Conservation (phyloP, 768 basidiomycete genomes). For the Mycena filopes region DNA sequence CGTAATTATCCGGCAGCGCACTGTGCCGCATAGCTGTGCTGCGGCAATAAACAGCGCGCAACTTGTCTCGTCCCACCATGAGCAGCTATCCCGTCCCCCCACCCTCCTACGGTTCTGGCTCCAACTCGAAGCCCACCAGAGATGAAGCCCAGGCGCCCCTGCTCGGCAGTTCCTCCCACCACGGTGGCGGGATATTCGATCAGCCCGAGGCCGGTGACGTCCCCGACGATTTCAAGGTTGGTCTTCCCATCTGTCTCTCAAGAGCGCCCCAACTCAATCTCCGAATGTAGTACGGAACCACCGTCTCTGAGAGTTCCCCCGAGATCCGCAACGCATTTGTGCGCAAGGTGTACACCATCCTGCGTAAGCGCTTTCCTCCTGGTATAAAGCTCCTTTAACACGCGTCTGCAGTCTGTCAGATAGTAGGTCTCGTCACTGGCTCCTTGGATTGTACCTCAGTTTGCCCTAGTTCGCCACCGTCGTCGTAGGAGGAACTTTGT, state of each 20-base stretch:
- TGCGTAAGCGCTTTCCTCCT: slow-evolving; percentile 67
- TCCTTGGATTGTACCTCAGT: background rate
- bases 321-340: slow-evolving; percentile 90
- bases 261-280: background rate
- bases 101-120: slow-evolving; percentile 65
- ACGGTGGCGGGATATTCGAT: slow-evolving; percentile 69
- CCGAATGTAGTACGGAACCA: slow-evolving; percentile 74
- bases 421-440: slow-evolving; percentile 55
- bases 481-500: slow-evolving; percentile 78
- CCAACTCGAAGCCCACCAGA: slow-evolving; percentile 44
- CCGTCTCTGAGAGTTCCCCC: slow-evolving; percentile 78
- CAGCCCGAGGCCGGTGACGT: slow-evolving; percentile 80
- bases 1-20: no score
- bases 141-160: slow-evolving; percentile 65
- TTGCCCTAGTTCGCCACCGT: slow-evolving; percentile 71
- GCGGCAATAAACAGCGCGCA: no score
- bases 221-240: slow-evolving; percentile 70
- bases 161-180: slow-evolving; percentile 61
- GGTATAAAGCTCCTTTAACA: slow-evolving; percentile 16
- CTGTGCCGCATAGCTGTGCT: no score
- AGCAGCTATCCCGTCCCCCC: slow-evolving; percentile 71
- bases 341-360: slow-evolving; percentile 90
- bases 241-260: background rate
- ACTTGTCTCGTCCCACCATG: slow-evolving; percentile 48
- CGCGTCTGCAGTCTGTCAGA: slow-evolving; percentile 67